Evolutionary conservation across 441 rosid species (phyloP), one percentile per base, ranked within the genome.

Genomic region (Pelargonium australe): DNA sequence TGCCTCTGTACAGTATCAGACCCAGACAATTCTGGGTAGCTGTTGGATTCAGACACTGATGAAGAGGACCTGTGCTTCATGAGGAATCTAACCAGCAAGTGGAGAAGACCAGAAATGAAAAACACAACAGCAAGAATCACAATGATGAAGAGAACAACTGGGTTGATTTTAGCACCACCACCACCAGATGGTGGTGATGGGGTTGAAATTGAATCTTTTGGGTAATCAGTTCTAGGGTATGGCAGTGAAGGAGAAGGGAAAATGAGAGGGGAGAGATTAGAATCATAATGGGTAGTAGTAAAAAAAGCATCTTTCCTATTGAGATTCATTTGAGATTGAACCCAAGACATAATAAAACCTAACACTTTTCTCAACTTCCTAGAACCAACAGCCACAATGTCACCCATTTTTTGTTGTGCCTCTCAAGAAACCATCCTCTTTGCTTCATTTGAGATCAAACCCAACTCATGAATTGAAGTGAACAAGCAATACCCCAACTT

Each of bases 61-160:
- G 92, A 79, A 0, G 92, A 79, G 61, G 86, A 83, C 66, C 86
- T 79, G 69, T 80, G 79, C 78, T 82, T 86, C 70, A 72, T 53
- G 3, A 82, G 79, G 70, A 79, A 80, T 73, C 86, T 81, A 49
- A 80, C 72, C 11, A 84, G 72, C 74, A 86, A 73, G 75, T 88
- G 94, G 17, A 88, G 86, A 67, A 88, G 68, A 70, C 85, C 86
- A 43, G 85, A 85, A 66, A 86, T 60, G 83, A 86, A 85, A 75
- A 86, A 76, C 74, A 83, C 64, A 60, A 81, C 80, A n/a, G 88
- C 83, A 4, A 88, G 67, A 73, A 88, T 76, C 64, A 86, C 82
- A 70, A 86, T 79, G 72, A 82, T 61, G 80, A 85, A 83, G 45
- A 82, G 64, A 75, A 85, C 34, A 63, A 78, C 80, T 1, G 94